Evolutionary conservation across 2,329 filamentous ascomycete genomes (phyloP).

Genomic region (Xylaria arbuscula): DNA sequence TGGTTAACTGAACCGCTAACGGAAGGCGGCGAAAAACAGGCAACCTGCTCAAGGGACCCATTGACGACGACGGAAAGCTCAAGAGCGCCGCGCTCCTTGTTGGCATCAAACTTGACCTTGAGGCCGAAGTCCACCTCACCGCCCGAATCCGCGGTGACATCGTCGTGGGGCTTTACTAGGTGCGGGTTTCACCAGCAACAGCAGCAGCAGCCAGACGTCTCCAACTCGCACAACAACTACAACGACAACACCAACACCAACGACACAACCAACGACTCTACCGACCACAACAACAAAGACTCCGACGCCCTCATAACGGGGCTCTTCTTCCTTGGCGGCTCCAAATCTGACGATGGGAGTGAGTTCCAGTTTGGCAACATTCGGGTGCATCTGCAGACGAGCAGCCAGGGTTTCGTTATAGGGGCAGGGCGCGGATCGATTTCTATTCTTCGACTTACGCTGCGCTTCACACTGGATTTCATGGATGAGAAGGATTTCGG

Average conservation of each 20-base stretch:
- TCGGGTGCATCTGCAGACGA: conserved; percentile 28
- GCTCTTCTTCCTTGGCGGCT: conserved; percentile 36
- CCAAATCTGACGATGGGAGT: conserved; percentile 10
- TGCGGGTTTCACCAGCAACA: conserved; percentile 14
- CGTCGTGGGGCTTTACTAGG: conserved; percentile 67
- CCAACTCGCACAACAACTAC: conserved; percentile 6
- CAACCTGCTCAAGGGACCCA: conserved; percentile 67
- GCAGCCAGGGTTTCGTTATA: conserved; percentile 34
- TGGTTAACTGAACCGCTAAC: conserved; percentile 35
- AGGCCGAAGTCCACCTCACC: conserved; percentile 71
- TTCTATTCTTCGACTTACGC: conserved; percentile 34
- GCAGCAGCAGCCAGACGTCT: conserved; percentile 2
- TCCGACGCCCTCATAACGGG: conserved; percentile 23
- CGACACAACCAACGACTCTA: background rate
- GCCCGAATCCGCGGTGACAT: conserved; percentile 71
- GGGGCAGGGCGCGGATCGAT: conserved; percentile 31
- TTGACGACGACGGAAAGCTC: conserved; percentile 66
- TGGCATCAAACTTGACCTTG: conserved; percentile 71
- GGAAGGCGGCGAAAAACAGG: conserved; percentile 51
- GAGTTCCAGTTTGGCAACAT: conserved; percentile 26
- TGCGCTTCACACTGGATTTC: conserved; percentile 36
- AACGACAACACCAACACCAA: background rate
- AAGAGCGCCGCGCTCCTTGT: conserved; percentile 69
- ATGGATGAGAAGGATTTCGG: conserved; percentile 17
- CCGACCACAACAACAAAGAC: background rate